Base-by-base conservation (phyloP, 352 stramenopile genomes). In the Globisporangium cederbergense region DNA sequence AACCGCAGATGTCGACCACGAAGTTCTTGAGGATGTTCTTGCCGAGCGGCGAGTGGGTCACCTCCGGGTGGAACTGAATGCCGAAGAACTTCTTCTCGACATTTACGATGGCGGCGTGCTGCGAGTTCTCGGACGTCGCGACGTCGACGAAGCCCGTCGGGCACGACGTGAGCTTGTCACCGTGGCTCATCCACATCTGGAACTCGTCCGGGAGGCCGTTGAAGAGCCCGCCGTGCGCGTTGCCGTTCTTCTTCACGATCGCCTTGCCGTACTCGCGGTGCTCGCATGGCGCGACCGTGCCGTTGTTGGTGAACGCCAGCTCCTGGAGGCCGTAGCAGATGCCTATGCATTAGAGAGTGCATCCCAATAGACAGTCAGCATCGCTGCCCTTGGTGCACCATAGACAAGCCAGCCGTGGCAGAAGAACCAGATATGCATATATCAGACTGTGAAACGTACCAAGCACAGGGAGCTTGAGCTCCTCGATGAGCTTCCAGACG, bases 151-250 rank as follows among this genome's bases (percentile, higher is more conserved):
- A 97, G 63, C 97, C 97, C 42, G 97, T 81, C 3, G 98, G 97
- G 32, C 97, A 87, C 42, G 83, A 76, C 64, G 90, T 96, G 43
- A 99, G 81, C 79, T 99, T 99, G 82, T 99, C 98, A 36, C 97
- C 97, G 79, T 99, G 98, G 74, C 91, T 98, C 98, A 99, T 99
- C 97, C 97, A 99, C 81, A 99, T 95, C 78, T 98, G 93, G 76
- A 98, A 98, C 61, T 98, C 84, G 28, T 96, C 89, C 22, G 97
- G 81, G 34, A 96, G 85, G 13, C 90, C 96, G 18, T 95, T 74
- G 65, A 99, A 95, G 14, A 99, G 80, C 2, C 77, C 77, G 50
- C 74, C 79, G 62, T 76, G 86, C 65, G 84, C 73, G 30, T 78
- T 71, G 51, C 58, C 79, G 30, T 68, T 74, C 72, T 90, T 81